Evolutionary conservation across 2,329 filamentous ascomycete genomes (phyloP), one percentile per base, ranked within the genome.

Genomic region (Cercospora brassicicola): DNA sequence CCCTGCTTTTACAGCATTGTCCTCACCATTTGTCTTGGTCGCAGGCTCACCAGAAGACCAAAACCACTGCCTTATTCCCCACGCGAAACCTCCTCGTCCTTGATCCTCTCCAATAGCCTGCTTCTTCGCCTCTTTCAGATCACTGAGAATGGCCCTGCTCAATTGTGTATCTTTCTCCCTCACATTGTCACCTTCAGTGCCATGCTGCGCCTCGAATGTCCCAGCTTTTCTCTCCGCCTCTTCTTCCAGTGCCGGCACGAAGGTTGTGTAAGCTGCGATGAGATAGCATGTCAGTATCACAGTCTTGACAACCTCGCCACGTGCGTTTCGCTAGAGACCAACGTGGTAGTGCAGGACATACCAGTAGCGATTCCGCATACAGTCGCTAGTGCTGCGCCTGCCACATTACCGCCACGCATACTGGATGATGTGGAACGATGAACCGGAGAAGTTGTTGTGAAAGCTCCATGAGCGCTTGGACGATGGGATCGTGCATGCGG

Each of bases 161-260:
- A 74, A 42, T 20, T 61, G 59, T 33, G 61, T 69, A n/a, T 67
- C 61, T 23, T 67, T 69, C 39, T 72, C 69, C 33, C 65, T 62
- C 48, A 13, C 11, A 26, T 67, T 65, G 10, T 15, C n/a, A 28
- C 15, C 30, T 26, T 15, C 59, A 30, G 10, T 15, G 4, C 20
- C 62, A 18, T 33, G 36, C 15, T 42, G 36, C 15, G 36, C 15
- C 15, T n/a, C 36, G 36, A 42, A 42, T 42, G 6, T 42, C 15
- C 36, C 36, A 42, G 15, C 36, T 6, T 42, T 53, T 28, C 23
- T 53, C 36, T 73, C 72, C 23, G 73, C 66, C 64, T 75, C 72
- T 42, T 73, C 68, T 55, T 76, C 66, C 1, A 78, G 64, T 33
- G 73, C 77, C 31, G 77, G 77, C 62, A 74, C 73, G 9, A 76